These are phyloP conservation scores for Endocalyx cinctus DNA, from an alignment of 2,329 filamentous ascomycete species.

Conservation along the genomic window DNA sequence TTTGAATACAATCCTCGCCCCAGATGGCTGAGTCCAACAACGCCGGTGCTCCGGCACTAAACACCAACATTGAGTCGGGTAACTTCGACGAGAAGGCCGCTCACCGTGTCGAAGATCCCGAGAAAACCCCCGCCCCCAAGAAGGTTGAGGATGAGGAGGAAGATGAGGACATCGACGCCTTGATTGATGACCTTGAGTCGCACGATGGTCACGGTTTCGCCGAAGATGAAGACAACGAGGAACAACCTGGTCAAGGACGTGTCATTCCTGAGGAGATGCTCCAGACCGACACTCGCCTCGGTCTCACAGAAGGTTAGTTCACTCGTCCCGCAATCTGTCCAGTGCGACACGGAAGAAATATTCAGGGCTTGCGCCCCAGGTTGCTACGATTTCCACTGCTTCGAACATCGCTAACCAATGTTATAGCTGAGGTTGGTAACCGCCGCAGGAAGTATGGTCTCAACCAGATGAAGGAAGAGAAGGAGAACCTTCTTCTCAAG, in stretches of 20 bases:
- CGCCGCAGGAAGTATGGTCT: conserved; percentile 66
- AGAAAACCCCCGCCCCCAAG: conserved; percentile 35
- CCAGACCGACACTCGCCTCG: conserved; percentile 67
- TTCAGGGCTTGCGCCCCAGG: too few species aligned
- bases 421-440: conserved; percentile 23
- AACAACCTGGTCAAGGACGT: conserved; percentile 50
- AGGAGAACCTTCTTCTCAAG: conserved; percentile 79
- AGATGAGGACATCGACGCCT: conserved; percentile 77
- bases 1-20: conserved; percentile 20
- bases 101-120: conserved; percentile 27
- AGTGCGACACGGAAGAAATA: too few species aligned
- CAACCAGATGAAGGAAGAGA: conserved; percentile 90
- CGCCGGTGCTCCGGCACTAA: conserved; percentile 51
- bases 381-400: too few species aligned
- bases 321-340: background rate
- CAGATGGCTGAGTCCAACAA: conserved; percentile 54
- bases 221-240: conserved; percentile 57
- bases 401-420: conserved; percentile 13
- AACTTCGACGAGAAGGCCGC: conserved; percentile 61
- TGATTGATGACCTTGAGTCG: conserved; percentile 84
- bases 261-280: conserved; percentile 65
- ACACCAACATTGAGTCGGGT: conserved; percentile 61
- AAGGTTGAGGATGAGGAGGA: conserved; percentile 62
- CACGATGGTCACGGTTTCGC: conserved; percentile 66
- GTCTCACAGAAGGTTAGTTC: conserved; percentile 68